Conservation (phyloP, 2,329 filamentous ascomycete species). For the Sporothrix pseudoabietina region DNA sequence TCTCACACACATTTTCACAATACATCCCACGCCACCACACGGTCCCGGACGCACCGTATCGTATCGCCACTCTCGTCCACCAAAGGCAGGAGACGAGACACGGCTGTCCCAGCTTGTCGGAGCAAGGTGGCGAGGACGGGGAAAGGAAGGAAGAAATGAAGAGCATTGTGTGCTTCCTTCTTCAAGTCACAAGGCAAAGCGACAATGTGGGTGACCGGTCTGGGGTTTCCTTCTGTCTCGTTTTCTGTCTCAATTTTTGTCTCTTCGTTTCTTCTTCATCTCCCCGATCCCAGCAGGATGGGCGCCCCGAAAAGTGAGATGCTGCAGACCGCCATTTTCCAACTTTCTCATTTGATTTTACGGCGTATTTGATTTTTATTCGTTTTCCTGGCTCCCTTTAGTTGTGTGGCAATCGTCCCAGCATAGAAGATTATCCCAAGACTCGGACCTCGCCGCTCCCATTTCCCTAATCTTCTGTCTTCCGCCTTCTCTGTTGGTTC, state of each 20-base stretch:
- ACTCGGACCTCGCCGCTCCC: not conserved
- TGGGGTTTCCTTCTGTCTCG: not conserved
- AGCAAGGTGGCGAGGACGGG: not conserved
- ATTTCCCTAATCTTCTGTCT: not conserved
- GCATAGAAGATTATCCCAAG: not conserved
- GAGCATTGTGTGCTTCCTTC: not conserved
- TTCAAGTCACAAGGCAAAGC: constrained; percentile 24
- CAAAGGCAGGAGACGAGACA: not conserved
- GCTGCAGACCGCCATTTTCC: not conserved
- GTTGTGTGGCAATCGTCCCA: not conserved
- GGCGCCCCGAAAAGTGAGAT: not conserved
- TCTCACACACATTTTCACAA: not conserved
- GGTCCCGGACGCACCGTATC: not conserved
- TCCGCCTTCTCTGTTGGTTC: not conserved
- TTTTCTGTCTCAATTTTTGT: not conserved
- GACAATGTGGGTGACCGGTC: constrained; percentile 29
- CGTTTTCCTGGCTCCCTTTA: not conserved
- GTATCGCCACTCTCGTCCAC: constrained; percentile 12
- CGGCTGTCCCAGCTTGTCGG: constrained; percentile 23
- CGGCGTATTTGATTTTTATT: not conserved
- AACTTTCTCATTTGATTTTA: not conserved
- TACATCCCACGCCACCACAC: not conserved
- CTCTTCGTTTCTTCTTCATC: not conserved
- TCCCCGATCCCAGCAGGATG: not conserved
- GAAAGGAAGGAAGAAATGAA: not conserved